Evolutionary conservation across 306 rosid genomes (phyloP).

Genomic region (Ceratonia siliqua): DNA sequence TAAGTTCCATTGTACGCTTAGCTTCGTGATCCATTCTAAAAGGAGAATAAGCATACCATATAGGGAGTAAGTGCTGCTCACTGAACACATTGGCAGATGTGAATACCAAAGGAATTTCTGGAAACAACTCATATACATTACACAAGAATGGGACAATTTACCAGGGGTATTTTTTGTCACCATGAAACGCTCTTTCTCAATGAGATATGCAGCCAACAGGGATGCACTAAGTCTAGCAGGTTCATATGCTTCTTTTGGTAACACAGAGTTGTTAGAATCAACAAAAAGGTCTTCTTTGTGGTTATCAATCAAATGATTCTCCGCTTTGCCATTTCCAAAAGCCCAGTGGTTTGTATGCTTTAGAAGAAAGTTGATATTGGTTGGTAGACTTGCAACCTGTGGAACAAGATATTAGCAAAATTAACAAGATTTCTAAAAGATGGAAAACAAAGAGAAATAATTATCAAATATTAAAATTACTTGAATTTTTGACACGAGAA

Average conservation of each 20-base stretch:
- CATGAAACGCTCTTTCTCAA: conserved; percentile 66
- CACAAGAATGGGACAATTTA: conserved; percentile 34
- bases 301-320: conserved; percentile 92
- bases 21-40: conserved; percentile 81
- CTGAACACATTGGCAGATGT: conserved; percentile 47
- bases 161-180: conserved; percentile 53
- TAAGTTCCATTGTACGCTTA: conserved; percentile 60
- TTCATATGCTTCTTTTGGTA: conserved; percentile 60
- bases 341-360: conserved; percentile 83
- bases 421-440: conserved; percentile 19
- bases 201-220: conserved; percentile 74
- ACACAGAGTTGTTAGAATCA: conserved; percentile 44
- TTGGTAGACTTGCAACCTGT: conserved; percentile 96
- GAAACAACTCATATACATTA: conserved; percentile 28
- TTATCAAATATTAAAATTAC: not conserved
- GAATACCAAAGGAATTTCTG: conserved; percentile 30
- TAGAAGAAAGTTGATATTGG: conserved; percentile 81
- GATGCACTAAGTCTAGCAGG: conserved; percentile 67
- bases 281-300: conserved; percentile 82
- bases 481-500: no score
- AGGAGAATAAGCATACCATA: conserved; percentile 89
- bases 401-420: conserved; percentile 35
- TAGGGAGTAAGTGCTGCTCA: conserved; percentile 52
- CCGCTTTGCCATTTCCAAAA: conserved; percentile 78
- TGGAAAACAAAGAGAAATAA: conserved; percentile 21